Conservation (phyloP, 140 eudicot species). For the Oenanthe javanica region DNA sequence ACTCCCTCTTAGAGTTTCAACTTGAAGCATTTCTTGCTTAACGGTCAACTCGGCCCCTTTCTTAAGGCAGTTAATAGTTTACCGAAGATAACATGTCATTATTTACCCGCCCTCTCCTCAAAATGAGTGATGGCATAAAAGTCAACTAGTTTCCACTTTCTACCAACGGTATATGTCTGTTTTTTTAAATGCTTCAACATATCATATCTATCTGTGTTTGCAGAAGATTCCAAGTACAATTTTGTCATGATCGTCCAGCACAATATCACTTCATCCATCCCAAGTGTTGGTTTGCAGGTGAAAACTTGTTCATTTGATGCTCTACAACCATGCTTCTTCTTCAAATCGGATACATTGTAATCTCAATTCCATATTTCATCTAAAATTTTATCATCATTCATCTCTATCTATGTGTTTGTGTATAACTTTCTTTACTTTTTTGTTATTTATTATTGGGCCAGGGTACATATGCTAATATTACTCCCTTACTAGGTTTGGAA, state of each 20-base stretch:
- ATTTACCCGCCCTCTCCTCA: not conserved
- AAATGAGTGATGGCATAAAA: not conserved
- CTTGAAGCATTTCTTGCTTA: not conserved
- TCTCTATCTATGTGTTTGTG: not conserved
- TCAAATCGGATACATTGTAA: too few species aligned
- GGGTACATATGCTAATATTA: not conserved
- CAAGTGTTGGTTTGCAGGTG: slow-evolving; percentile 98
- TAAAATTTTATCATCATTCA: not conserved
- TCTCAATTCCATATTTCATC: not conserved
- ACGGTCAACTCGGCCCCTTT: not conserved
- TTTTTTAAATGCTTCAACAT: slow-evolving; percentile 3
- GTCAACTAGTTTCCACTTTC: not conserved
- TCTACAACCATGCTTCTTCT: not conserved
- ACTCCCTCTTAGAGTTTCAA: not conserved
- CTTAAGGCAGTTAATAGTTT: not conserved
- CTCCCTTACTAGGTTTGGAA: slow-evolving; percentile 59
- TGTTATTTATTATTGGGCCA: not conserved
- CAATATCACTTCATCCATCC: too few species aligned
- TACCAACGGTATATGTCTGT: not conserved
- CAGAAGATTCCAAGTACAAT: slow-evolving; percentile 34
- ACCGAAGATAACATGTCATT: not conserved
- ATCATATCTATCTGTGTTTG: slow-evolving; percentile 8
- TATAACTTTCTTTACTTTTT: not conserved
- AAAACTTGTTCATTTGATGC: not conserved
- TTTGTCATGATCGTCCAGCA: slow-evolving; percentile 61